Percentiles rank a stretch among this genome's conserved stretches.
These are phyloP conservation scores for Acidiella bohemica DNA, from an alignment of 495 filamentous ascomycete species.

Conservation along the genomic window DNA sequence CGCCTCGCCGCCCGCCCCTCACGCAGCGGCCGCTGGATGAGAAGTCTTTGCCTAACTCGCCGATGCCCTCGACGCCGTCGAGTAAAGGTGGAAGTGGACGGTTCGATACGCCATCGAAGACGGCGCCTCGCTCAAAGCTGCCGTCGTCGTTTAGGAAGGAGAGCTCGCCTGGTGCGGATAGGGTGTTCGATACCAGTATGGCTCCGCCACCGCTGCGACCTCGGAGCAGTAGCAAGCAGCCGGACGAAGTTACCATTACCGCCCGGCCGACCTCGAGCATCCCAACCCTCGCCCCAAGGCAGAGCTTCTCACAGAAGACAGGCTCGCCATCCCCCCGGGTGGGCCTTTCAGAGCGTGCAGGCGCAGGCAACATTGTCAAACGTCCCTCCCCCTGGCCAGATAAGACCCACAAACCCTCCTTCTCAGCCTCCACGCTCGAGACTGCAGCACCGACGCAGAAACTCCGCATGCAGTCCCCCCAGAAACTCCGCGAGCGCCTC, in stretches of 20 bases:
- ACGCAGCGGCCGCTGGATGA: slow-evolving; percentile 8
- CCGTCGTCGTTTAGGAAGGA: slow-evolving; percentile 24
- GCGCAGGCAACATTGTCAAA: slow-evolving; percentile 29
- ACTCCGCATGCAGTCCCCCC: slow-evolving; percentile 75
- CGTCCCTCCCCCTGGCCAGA: slow-evolving; percentile 12
- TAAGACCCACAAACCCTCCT: slow-evolving; percentile 2
- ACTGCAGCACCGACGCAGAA: slow-evolving; percentile 37
- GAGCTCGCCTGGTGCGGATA: slow-evolving; percentile 24
- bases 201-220: slow-evolving; percentile 15
- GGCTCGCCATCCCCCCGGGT: slow-evolving; percentile 4
- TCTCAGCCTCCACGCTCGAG: neutral
- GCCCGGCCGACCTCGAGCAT: slow-evolving; percentile 31
- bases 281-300: slow-evolving; percentile 31
- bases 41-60: slow-evolving; percentile 19
- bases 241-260: slow-evolving; percentile 31
- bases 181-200: neutral
- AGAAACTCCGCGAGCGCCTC: slow-evolving; percentile 83
- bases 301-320: slow-evolving; percentile 4
- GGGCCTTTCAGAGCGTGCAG: slow-evolving; percentile 42
- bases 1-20: slow-evolving; percentile 5
- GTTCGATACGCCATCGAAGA: slow-evolving; percentile 19
- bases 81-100: slow-evolving; percentile 16
- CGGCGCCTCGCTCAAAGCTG: slow-evolving; percentile 13
- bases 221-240: slow-evolving; percentile 27
- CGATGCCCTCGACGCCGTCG: slow-evolving; percentile 19